A percentile compares a stretch with the other conserved stretches of the same genome.
phyloP scores from a whole-genome alignment of 2,329 filamentous ascomycete genomes.

The Gaeumannomyces sp. region DNA sequence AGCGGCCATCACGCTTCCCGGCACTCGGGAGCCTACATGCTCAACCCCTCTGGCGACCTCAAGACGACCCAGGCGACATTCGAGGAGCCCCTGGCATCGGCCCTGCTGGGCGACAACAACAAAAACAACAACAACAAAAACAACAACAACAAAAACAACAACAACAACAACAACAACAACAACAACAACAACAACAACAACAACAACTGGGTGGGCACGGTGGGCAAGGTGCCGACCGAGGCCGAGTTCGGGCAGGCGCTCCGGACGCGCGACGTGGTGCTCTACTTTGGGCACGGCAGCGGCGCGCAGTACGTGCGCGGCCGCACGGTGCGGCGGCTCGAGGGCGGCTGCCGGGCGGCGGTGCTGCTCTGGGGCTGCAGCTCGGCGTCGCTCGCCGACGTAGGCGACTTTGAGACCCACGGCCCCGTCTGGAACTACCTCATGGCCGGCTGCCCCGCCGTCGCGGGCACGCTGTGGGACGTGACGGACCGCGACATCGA shows the following conservation, averaged over 20 bases:
- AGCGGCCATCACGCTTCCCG: constrained; percentile 49
- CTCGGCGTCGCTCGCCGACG: constrained; percentile 72
- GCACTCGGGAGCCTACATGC: constrained; percentile 64
- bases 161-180: no score
- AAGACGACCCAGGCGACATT: constrained; percentile 74
- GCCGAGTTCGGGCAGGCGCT: constrained; percentile 68
- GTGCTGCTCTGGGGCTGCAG: constrained; percentile 93
- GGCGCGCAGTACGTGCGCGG: constrained; percentile 91
- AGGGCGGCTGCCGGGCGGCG: constrained; percentile 61
- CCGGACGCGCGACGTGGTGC: constrained; percentile 60
- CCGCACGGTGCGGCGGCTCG: constrained; percentile 71
- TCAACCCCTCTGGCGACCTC: constrained; percentile 85
- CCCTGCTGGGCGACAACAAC: background rate
- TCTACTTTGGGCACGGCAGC: constrained; percentile 96
- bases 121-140: no score
- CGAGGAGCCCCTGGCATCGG: constrained; percentile 53
- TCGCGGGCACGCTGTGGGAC: constrained; percentile 94
- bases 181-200: background rate
- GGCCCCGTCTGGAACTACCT: constrained; percentile 91
- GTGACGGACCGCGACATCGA: constrained; percentile 98
- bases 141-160: background rate
- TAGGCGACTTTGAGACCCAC: constrained; percentile 83
- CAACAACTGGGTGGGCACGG: constrained; percentile 58
- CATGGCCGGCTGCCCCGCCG: constrained; percentile 76
- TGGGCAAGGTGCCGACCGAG: constrained; percentile 66